Conservation (phyloP, 2,329 filamentous ascomycete genomes). For the Alternaria angustiovoidea region DNA sequence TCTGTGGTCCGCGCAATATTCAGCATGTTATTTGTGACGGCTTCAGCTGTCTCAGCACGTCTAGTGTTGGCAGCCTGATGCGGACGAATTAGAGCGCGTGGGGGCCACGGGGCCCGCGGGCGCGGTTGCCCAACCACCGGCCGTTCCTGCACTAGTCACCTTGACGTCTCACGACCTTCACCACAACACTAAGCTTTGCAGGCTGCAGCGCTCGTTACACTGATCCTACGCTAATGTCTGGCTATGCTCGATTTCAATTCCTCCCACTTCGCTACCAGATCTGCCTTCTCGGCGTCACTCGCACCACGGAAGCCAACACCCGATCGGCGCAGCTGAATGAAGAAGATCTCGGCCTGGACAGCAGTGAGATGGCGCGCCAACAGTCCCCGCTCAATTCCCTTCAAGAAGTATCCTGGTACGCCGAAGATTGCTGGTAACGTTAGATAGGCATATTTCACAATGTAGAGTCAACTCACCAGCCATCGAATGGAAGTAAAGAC, state of each 20-base stretch:
- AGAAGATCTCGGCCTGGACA: conserved; percentile 21
- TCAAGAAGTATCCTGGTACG: conserved; percentile 22
- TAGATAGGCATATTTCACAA: not conserved
- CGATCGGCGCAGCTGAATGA: conserved; percentile 20
- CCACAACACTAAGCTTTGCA: no score
- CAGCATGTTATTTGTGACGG: no score
- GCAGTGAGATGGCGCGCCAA: conserved; percentile 16
- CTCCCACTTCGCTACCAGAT: not conserved
- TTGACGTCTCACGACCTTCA: no score
- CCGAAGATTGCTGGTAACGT: conserved; percentile 15
- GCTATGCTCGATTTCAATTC: not conserved
- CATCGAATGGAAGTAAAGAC: not conserved
- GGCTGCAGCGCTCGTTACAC: no score
- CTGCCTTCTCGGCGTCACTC: not conserved
- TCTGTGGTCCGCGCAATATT: no score
- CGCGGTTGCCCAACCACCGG: no score
- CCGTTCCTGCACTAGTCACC: no score
- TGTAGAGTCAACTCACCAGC: not conserved
- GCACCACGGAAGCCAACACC: not conserved
- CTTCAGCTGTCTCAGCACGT: not conserved
- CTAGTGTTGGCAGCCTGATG: not conserved
- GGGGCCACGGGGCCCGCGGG: not conserved
- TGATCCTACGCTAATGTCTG: not conserved
- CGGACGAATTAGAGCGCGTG: not conserved
- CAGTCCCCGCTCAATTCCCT: conserved; percentile 18